Percentiles rank a stretch among this genome's conserved stretches.
These are phyloP conservation scores for Coix lacrymajobi DNA, from an alignment of 176 grass and related monocot species.

Conservation along the genomic window DNA sequence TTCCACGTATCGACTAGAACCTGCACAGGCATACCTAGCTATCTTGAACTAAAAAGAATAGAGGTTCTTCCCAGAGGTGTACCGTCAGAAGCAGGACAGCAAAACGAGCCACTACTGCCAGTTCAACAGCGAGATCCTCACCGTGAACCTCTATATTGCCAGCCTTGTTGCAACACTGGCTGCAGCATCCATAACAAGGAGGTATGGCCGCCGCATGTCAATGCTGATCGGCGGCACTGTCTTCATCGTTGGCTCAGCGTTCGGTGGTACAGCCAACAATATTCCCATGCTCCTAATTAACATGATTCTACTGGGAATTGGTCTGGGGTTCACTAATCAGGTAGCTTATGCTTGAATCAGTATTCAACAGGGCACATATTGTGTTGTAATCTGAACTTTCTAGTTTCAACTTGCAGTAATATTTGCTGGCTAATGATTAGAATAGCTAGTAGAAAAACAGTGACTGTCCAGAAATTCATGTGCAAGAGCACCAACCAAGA, in stretches of 20 bases:
- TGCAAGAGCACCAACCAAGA: not conserved
- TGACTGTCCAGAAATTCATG: not conserved
- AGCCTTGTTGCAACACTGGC: constrained; percentile 59
- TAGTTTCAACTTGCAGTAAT: not conserved
- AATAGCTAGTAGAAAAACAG: not conserved
- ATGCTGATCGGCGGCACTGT: constrained; percentile 63
- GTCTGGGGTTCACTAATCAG: constrained; percentile 91
- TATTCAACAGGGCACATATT: not conserved
- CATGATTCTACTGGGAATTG: constrained; percentile 64
- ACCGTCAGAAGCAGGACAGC: constrained; percentile 16
- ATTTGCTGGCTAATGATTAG: not conserved
- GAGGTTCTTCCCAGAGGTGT: constrained; percentile 73
- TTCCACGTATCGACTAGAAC: too few species aligned
- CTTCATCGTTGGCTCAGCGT: constrained; percentile 56
- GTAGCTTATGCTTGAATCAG: constrained; percentile 16
- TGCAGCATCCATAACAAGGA: constrained; percentile 56
- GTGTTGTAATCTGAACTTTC: not conserved
- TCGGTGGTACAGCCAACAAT: constrained; percentile 59
- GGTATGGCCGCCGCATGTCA: constrained; percentile 51
- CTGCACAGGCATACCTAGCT: too few species aligned
- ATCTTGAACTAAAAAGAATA: too few species aligned
- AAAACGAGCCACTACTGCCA: constrained; percentile 60
- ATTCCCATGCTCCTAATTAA: constrained; percentile 66
- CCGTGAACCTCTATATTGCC: constrained; percentile 62
- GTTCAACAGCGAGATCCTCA: constrained; percentile 81